Conservation (phyloP, 2,329 filamentous ascomycete species). For the Fusarium siculi region DNA sequence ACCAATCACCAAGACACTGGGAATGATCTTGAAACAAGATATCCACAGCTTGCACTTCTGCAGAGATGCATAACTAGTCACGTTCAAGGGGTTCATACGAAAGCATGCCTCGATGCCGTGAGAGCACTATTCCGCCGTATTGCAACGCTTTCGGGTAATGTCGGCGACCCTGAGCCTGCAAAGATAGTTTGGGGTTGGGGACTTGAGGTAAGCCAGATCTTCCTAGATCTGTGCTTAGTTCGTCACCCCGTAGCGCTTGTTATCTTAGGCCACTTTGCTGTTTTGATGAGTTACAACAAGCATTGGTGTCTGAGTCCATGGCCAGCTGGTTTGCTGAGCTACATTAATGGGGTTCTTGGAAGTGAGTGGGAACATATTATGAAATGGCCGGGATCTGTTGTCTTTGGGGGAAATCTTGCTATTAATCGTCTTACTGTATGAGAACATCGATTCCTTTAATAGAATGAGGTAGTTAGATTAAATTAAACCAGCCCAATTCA, state of each 20-base stretch:
- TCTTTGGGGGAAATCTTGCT: fast-evolving
- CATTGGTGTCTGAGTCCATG: background rate
- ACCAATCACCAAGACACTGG: background rate
- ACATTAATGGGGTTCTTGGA: background rate
- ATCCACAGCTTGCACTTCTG: background rate
- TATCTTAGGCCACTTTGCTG: background rate
- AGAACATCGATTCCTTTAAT: fast-evolving
- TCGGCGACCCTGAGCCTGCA: background rate
- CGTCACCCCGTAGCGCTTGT: background rate
- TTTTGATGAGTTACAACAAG: background rate
- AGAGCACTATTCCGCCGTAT: background rate
- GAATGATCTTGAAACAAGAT: background rate
- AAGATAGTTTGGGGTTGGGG: background rate
- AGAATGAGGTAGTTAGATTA: fast-evolving
- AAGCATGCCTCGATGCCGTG: background rate
- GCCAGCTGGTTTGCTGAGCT: background rate
- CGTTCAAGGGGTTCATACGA: fast-evolving
- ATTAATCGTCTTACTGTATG: fast-evolving
- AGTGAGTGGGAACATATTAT: background rate
- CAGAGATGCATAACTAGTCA: background rate
- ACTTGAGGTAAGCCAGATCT: background rate
- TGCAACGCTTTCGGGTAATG: background rate
- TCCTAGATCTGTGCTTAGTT: background rate
- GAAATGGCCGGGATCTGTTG: background rate
- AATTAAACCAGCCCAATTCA: background rate